A percentile compares a stretch with the other conserved stretches of the same genome.
phyloP scores from a whole-genome alignment of 257 asterid genomes.

The Scutellaria barbata region DNA sequence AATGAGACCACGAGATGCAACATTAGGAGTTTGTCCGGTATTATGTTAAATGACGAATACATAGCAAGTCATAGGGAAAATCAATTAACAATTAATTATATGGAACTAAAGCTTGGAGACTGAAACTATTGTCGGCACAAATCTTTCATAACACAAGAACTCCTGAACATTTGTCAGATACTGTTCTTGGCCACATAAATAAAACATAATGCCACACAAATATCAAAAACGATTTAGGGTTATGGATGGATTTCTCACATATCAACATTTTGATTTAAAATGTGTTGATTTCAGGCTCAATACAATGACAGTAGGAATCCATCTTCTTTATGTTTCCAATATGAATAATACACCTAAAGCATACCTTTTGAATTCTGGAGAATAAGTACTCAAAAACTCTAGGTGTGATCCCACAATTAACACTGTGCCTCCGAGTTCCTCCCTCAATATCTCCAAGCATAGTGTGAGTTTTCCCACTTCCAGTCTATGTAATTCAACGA shows the following conservation, averaged over 20 bases:
- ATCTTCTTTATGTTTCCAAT: neutral
- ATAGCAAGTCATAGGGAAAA: too few species aligned
- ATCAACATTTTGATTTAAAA: neutral
- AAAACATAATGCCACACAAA: neutral
- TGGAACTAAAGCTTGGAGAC: slow-evolving; percentile 1
- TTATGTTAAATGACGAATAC: neutral
- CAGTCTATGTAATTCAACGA: slow-evolving; percentile 59
- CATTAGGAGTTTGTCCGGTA: slow-evolving; percentile 15
- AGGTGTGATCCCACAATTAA: slow-evolving; percentile 95
- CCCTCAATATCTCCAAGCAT: slow-evolving; percentile 99
- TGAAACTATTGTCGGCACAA: slow-evolving; percentile 19
- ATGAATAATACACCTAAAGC: slow-evolving; percentile 17
- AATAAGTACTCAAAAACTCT: slow-evolving; percentile 92
- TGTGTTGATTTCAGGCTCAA: neutral
- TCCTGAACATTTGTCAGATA: neutral
- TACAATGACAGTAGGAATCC: neutral
- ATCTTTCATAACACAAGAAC: slow-evolving; percentile 8
- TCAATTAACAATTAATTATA: neutral
- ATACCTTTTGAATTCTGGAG: slow-evolving; percentile 94
- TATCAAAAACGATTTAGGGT: neutral
- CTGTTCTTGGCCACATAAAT: neutral
- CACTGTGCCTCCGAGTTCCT: slow-evolving; percentile 91
- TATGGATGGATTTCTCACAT: neutral
- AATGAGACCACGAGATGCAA: slow-evolving; percentile 25
- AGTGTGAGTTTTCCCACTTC: slow-evolving; percentile 98